A percentile compares a stretch with the other conserved stretches of the same genome.
Conservation (phyloP, 768 basidiomycete species). For the Lactarius quietus region DNA sequence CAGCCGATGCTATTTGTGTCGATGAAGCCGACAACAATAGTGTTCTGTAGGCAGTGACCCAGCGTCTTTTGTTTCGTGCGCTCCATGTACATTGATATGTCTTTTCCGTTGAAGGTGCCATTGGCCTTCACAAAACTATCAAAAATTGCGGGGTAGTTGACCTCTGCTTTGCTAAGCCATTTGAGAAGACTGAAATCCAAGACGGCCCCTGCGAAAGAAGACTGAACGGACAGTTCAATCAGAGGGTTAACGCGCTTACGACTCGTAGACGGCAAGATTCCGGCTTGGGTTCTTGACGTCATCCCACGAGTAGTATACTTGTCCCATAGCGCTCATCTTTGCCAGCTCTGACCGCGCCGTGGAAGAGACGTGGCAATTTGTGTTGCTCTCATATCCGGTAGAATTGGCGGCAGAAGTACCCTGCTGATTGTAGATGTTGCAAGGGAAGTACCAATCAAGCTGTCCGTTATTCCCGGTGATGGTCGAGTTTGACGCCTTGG, state of each 20-base stretch:
- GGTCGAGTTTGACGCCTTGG: slow-evolving; percentile 60
- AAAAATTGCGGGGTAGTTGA: slow-evolving; percentile 81
- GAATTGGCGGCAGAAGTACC: slow-evolving; percentile 58
- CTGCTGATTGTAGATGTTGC: slow-evolving; percentile 82
- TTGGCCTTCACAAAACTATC: slow-evolving; percentile 67
- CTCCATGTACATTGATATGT: slow-evolving; percentile 82
- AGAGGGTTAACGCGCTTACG: slow-evolving; percentile 50
- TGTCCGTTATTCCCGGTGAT: slow-evolving; percentile 60
- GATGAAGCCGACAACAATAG: slow-evolving; percentile 87
- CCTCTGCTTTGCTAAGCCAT: slow-evolving; percentile 78
- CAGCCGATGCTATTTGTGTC: slow-evolving; percentile 95
- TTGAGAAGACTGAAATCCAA: slow-evolving; percentile 83
- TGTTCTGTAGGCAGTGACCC: slow-evolving; percentile 82
- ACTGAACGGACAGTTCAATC: slow-evolving; percentile 13
- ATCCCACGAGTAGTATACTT: slow-evolving; percentile 94
- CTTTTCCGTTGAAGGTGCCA: slow-evolving; percentile 73
- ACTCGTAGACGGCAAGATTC: slow-evolving; percentile 92
- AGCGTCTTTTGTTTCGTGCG: slow-evolving; percentile 65
- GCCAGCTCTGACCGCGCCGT: slow-evolving; percentile 51
- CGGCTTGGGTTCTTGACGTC: slow-evolving; percentile 64
- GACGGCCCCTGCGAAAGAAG: slow-evolving; percentile 57
- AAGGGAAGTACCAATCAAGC: slow-evolving; percentile 97
- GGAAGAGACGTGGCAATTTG: slow-evolving; percentile 68
- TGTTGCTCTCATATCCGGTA: slow-evolving; percentile 59
- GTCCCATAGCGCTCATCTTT: slow-evolving; percentile 57